Evolutionary conservation across 345 rosid genomes (phyloP), one percentile per base, ranked within the genome.

Genomic region (Populus pruinosa): DNA sequence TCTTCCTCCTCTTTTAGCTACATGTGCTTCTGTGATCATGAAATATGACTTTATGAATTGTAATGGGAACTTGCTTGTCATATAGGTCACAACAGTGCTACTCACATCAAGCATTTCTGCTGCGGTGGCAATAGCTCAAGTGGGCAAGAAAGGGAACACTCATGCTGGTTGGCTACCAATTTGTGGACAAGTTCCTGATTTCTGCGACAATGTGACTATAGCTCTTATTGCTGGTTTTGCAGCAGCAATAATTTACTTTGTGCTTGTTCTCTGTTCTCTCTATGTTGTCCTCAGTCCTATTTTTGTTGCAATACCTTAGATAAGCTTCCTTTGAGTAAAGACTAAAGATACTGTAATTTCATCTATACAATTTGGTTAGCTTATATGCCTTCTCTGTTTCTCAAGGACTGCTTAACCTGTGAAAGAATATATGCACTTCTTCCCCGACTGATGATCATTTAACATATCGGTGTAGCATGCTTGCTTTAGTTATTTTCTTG

Each of bases 101-200:
- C 77, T 87, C 13, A 80, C 82, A n/a, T 86, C 91, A 18, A 86
- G 89, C 88, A 80, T 89, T 55, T 84, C 92, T 0, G 88, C 94
- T 16, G 88, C 94, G 0, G 31, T 90, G 81, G 91, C 90, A 70
- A 79, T 87, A 80, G 94, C 86, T 39, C 62, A 61, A 47, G 87
- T 90, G 72, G 94, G 94, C 38, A 88, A 87, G 78, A 82, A 86
- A 33, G 92, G 94, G 72, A 87, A 82, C 56, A 78, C 69, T 31
- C 90, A 85, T 66, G 91, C 94, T 10, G 92, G 94, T 8, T 90
- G 94, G 94, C 79, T 87, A 4, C 90, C 94, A 1, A 71, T 90
- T 61, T 90, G 91, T 50, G 84, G 75, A 14, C 88, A 85, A 76
- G 89, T 90, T 73, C 86, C 88, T 5, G 80, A 80, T 29, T 90